Base-by-base conservation (phyloP, 305 asterid species). In the Solanum chacoense region DNA sequence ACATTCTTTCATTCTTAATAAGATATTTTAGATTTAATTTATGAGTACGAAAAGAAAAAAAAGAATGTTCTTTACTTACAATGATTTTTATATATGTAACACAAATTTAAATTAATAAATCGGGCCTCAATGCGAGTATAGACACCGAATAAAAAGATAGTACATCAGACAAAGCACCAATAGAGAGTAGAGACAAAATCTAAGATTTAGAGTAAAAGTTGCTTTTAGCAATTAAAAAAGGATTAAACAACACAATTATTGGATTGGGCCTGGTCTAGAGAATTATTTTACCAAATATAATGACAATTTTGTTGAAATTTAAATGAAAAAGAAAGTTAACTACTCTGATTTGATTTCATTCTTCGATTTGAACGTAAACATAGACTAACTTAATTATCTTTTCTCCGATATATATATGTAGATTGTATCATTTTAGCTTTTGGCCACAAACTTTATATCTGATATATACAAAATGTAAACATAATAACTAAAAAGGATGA, bases 91-190 rank as follows among this genome's bases (percentile, higher is more conserved):
- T 16, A 7, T 3, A 7, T 7, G 1, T 20, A 63, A 6, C 12
- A 3, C 11, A 14, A 7, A 72, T 31, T 3, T 14, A 3, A 8
- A 3, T 29, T 14, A 29, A 7, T 67, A 67, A 1, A 1, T 71
- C 1, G 0, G 1, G 6, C 1, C 11, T 29, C 18, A 69, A 69
- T 26, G 1, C 0, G 3, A 72, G 0, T 14, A 14, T 29, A 14
- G 10, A 13, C 20, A 71, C 16, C 5, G 2, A 0, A 28, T 1
- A 10, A 3, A 28, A 12, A 26, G 2, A 3, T 3, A 11, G 34
- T 13, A 26, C 31, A 69, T 7, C 34, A 69, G 32, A 78, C 85
- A 38, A 38, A 38, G 63, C 63, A 78, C 29, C 34, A 78, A 78
- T 11, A 26, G 29, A 67, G 32, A 37, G 84, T n/a, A 37, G 12